Evolutionary conservation across 169 alveolate species (phyloP).

Genomic region (Cryptosporidium canis): DNA sequence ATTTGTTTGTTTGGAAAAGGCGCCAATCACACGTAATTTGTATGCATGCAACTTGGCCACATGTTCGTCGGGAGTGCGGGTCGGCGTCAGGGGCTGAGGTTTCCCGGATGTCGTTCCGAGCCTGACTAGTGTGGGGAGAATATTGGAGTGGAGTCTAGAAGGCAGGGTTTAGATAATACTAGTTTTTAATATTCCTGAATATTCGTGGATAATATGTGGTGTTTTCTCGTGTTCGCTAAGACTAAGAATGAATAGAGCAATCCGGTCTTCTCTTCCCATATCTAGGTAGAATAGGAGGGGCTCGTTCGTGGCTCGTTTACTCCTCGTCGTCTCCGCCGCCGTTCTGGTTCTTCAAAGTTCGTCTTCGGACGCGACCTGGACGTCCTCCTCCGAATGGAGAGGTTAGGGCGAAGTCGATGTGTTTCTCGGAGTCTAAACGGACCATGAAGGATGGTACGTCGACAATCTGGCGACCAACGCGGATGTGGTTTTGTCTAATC

Average conservation of each 20-base stretch:
- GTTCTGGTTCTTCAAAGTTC: constrained; percentile 81
- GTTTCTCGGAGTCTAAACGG: constrained; percentile 98
- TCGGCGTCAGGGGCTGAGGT: no score
- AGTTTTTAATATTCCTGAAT: constrained; percentile 3
- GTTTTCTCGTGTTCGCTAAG: neutral
- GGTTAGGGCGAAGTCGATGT: constrained; percentile 95
- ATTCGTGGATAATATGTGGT: neutral
- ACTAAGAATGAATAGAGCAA: neutral
- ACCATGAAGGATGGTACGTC: constrained; percentile 99
- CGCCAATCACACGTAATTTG: neutral
- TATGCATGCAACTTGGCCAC: neutral
- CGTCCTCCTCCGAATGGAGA: constrained; percentile 97
- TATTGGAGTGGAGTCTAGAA: neutral
- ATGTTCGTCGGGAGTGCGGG: neutral
- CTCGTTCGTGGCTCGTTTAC: neutral
- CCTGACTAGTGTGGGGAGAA: neutral
- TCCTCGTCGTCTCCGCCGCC: constrained; percentile 66
- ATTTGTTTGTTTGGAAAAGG: neutral
- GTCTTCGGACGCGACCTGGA: constrained; percentile 96
- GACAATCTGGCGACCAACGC: constrained; percentile 98
- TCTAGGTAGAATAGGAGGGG: neutral
- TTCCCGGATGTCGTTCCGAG: no score
- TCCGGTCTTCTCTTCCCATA: neutral
- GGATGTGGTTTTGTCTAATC: constrained; percentile 97
- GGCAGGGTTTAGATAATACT: neutral